Base-by-base conservation (phyloP, 129 eudicot species). In the Kitagawia praeruptora region DNA sequence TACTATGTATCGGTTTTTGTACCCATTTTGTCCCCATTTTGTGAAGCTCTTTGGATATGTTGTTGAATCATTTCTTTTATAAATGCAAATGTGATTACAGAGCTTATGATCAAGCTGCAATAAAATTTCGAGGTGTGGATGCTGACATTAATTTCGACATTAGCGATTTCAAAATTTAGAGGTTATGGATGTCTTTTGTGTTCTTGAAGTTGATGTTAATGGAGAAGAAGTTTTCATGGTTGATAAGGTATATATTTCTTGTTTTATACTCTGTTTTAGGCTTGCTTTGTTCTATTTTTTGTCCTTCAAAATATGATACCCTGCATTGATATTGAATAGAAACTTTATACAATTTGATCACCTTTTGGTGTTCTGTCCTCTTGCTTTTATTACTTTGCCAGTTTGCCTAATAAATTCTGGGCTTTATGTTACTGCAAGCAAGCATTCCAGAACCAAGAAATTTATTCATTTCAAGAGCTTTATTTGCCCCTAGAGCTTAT, bases 161-260 rank as follows among this genome's bases (percentile, higher is more conserved):
- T n/a, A n/a, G n/a, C n/a, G n/a, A n/a, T n/a, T n/a, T n/a, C n/a
- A n/a, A n/a, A n/a, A n/a, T n/a, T n/a, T n/a, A n/a, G n/a, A 71
- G 84, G 85, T 53, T 41, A 93, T 91, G 96, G 92, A 58, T 75
- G 89, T 73, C 39, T 70, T 63, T 75, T 89, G 87, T 87, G 86
- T 80, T 85, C 91, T 93, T 84, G 84, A 93, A 84, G 92, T 93
- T 75, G 94, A 93, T 86, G 98, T 93, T 83, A 93, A 93, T 87
- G 98, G 98, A 5, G 91, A 93, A 86, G 91, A 89, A 82, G 77
- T 85, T 75, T 89, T 93, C 88, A 82, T 89, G 80, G 77, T 93
- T 70, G 83, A 91, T 80, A 85, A 91, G 98, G 98, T 91, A 77
- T 71, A 45, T 25, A 79, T 37, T 63, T 64, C 63, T 39, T 44